phyloP scores from a whole-genome alignment of 164 flowering plant genomes.

The Vitis amurensis region DNA sequence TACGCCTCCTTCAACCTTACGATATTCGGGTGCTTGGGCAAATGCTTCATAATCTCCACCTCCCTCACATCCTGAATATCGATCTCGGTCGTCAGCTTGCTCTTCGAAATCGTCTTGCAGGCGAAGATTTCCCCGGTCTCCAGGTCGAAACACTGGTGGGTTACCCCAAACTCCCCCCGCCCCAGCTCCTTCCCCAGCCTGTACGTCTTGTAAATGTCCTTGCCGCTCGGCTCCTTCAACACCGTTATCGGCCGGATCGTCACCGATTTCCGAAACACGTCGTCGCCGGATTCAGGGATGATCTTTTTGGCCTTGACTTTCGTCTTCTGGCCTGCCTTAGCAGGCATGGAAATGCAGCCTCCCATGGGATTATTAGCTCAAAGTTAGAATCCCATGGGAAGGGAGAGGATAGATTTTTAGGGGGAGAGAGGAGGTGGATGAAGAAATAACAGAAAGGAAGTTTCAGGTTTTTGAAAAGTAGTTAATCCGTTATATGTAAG shows the following conservation, averaged over 20 bases:
- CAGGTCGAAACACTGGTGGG: constrained; percentile 43
- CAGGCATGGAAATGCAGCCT: constrained; percentile 27
- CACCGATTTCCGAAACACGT: not conserved
- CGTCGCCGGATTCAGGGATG: not conserved
- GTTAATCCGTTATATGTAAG: not conserved
- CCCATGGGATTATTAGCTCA: constrained; percentile 27
- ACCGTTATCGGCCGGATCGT: constrained; percentile 6
- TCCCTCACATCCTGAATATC: constrained; percentile 83
- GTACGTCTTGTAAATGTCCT: constrained; percentile 32
- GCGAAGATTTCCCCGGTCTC: constrained; percentile 49
- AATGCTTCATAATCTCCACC: constrained; percentile 74
- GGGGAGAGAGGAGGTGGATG: not conserved
- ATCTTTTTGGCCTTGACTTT: constrained; percentile 1
- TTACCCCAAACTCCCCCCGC: constrained; percentile 79
- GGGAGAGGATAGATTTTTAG: not conserved
- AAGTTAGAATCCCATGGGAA: not conserved
- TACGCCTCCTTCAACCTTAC: constrained; percentile 61
- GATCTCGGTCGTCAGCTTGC: constrained; percentile 60
- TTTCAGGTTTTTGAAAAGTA: not conserved
- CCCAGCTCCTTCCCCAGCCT: constrained; percentile 66
- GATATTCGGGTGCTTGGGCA: constrained; percentile 69
- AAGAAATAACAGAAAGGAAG: not conserved
- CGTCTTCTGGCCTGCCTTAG: constrained; percentile 1
- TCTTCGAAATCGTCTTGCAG: constrained; percentile 72
- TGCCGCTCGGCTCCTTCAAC: constrained; percentile 27